A percentile compares a stretch with the other conserved stretches of the same genome.
These are phyloP conservation scores for Monilinia polystroma DNA, from an alignment of 2,329 filamentous ascomycete genomes.

Conservation along the genomic window DNA sequence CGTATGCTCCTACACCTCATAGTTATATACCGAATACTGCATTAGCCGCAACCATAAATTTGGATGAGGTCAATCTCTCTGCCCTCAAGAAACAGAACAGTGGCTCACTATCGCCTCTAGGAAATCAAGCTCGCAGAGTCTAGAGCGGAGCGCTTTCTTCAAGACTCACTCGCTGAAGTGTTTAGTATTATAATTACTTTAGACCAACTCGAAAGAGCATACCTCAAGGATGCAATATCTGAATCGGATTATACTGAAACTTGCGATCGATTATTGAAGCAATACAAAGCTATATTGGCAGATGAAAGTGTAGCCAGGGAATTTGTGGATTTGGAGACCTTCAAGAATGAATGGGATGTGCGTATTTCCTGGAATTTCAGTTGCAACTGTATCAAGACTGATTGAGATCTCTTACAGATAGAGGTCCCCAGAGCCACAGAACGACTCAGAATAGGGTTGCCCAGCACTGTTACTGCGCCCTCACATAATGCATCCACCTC, in stretches of 20 bases:
- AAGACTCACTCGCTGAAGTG: constrained; percentile 93
- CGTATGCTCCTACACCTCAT: constrained; percentile 43
- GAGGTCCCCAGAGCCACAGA: constrained; percentile 94
- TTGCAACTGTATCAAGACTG: not conserved
- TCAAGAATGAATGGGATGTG: constrained; percentile 91
- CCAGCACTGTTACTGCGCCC: constrained; percentile 68
- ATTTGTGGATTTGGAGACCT: constrained; percentile 85
- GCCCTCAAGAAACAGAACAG: not conserved
- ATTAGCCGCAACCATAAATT: constrained; percentile 84
- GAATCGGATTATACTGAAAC: constrained; percentile 95
- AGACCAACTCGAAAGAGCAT: constrained; percentile 94
- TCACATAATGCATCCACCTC: constrained; percentile 46
- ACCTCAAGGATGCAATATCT: constrained; percentile 89
- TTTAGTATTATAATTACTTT: constrained; percentile 97
- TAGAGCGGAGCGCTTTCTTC: constrained; percentile 83
- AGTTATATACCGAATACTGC: constrained; percentile 86
- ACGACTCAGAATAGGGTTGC: constrained; percentile 86
- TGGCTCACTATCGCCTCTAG: constrained; percentile 46
- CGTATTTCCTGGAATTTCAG: constrained; percentile 41
- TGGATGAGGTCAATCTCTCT: constrained; percentile 71
- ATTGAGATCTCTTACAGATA: constrained; percentile 55
- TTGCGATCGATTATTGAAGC: constrained; percentile 87
- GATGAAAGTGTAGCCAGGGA: constrained; percentile 88
- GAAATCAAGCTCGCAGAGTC: constrained; percentile 91
- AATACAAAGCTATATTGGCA: constrained; percentile 91